Conservation (phyloP, 306 rosid genomes). For the Potentilla sterilis region DNA sequence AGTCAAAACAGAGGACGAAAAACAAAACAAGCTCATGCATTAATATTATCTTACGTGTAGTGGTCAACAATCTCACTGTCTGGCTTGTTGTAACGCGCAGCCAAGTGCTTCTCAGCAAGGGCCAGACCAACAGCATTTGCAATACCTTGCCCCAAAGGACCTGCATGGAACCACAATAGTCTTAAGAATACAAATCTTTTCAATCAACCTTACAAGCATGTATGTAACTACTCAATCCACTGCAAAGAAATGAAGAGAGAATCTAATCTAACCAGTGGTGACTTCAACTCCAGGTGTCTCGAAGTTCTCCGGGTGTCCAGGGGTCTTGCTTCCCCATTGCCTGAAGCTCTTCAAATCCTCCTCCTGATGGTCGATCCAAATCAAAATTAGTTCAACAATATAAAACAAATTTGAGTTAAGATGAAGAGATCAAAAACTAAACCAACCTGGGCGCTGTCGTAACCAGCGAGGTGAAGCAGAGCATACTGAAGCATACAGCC, state of each 20-base stretch:
- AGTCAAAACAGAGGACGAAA: not conserved
- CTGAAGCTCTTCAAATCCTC: constrained; percentile 85
- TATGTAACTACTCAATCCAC: not conserved
- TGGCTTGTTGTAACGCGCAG: constrained; percentile 93
- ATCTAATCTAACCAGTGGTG: constrained; percentile 79
- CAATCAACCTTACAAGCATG: not conserved
- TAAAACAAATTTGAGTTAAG: too few relatives aligned
- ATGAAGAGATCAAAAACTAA: not conserved
- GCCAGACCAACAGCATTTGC: constrained; percentile 99
- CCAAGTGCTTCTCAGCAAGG: constrained; percentile 96
- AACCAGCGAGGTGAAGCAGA: constrained; percentile 91
- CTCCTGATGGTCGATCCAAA: constrained; percentile 47
- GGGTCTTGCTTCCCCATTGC: constrained; percentile 92
- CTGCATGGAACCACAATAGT: constrained; percentile 36
- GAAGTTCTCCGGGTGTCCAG: constrained; percentile 98
- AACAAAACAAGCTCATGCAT: not conserved
- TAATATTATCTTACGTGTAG: constrained; percentile 64
- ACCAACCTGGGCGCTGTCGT: constrained; percentile 71
- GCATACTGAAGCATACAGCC: constrained; percentile 98
- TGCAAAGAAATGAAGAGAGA: not conserved
- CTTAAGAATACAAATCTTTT: not conserved
- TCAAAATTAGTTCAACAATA: constrained; percentile 11
- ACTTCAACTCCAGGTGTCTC: constrained; percentile 95
- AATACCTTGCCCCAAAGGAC: constrained; percentile 99
- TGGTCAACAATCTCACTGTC: constrained; percentile 87